Evolutionary conservation across 257 asterid genomes (phyloP).

Genomic region (Solanum ossicruentum): DNA sequence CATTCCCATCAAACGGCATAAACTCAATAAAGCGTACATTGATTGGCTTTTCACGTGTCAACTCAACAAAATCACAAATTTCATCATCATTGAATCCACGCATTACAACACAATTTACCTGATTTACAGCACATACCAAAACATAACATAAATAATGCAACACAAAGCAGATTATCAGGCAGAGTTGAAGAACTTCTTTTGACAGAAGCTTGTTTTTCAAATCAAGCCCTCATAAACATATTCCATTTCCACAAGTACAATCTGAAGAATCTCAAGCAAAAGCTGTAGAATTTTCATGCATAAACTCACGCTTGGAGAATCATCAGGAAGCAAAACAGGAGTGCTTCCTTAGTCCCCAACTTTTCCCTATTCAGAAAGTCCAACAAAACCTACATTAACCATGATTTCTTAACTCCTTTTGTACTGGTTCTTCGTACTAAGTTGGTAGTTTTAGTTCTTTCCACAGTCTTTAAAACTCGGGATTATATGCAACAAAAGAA

Average conservation of each 20-base stretch:
- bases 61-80: conserved; percentile 78
- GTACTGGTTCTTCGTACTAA: not conserved
- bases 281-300: not conserved
- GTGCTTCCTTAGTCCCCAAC: not conserved
- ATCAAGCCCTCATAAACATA: not conserved
- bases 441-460: not conserved
- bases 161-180: not conserved
- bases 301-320: not conserved
- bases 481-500: not conserved
- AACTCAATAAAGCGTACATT: conserved; percentile 93
- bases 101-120: conserved; percentile 97
- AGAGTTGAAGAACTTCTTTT: not conserved
- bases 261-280: not conserved
- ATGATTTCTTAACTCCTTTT: not conserved
- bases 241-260: not conserved
- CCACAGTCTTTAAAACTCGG: not conserved
- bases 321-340: not conserved
- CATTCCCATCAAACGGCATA: conserved; percentile 98
- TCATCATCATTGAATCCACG: conserved; percentile 99
- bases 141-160: not conserved
- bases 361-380: not conserved
- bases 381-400: not conserved
- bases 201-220: not conserved
- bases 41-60: conserved; percentile 88
- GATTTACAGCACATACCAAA: conserved; percentile 12